These are phyloP conservation scores for Nemania sp. DNA, from an alignment of 2,329 filamentous ascomycete species.

Conservation along the genomic window DNA sequence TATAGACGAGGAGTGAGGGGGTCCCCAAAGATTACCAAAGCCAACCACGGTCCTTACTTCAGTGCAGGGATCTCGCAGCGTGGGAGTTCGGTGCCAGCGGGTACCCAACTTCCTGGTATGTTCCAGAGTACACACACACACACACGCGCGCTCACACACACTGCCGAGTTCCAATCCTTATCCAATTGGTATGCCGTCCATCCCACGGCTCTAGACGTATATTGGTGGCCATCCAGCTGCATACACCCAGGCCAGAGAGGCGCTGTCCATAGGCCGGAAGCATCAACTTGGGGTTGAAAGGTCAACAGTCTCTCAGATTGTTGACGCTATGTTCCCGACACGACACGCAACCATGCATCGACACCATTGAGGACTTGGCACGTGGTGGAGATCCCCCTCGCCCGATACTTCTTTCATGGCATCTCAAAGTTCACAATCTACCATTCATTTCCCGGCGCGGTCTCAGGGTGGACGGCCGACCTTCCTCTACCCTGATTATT, in stretches of 20 bases:
- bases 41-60: slow-evolving; percentile 20
- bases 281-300: slow-evolving; percentile 14
- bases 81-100: slow-evolving; percentile 10
- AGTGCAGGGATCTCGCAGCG: slow-evolving; percentile 22
- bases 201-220: slow-evolving; percentile 12
- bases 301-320: slow-evolving; percentile 9
- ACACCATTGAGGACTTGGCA: slow-evolving; percentile 23
- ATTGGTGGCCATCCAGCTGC: slow-evolving; percentile 20
- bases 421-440: slow-evolving; percentile 9
- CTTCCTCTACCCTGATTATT: slow-evolving; percentile 6
- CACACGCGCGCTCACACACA: slow-evolving; percentile 1
- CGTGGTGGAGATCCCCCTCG: slow-evolving; percentile 19
- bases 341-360: slow-evolving; percentile 28
- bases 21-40: slow-evolving; percentile 16
- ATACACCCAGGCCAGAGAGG: slow-evolving; percentile 16
- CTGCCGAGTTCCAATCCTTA: slow-evolving; percentile 15
- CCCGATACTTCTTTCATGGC: slow-evolving; percentile 5
- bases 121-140: not conserved
- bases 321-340: slow-evolving; percentile 7
- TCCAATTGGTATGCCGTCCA: slow-evolving; percentile 21
- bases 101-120: slow-evolving; percentile 10
- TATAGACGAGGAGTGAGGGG: slow-evolving; percentile 19
- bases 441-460: slow-evolving; percentile 11
- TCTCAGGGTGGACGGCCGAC: slow-evolving; percentile 11
- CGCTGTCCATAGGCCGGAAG: slow-evolving; percentile 22